Conservation (phyloP, 2,329 filamentous ascomycete genomes). For the Aspergillus flavus region DNA sequence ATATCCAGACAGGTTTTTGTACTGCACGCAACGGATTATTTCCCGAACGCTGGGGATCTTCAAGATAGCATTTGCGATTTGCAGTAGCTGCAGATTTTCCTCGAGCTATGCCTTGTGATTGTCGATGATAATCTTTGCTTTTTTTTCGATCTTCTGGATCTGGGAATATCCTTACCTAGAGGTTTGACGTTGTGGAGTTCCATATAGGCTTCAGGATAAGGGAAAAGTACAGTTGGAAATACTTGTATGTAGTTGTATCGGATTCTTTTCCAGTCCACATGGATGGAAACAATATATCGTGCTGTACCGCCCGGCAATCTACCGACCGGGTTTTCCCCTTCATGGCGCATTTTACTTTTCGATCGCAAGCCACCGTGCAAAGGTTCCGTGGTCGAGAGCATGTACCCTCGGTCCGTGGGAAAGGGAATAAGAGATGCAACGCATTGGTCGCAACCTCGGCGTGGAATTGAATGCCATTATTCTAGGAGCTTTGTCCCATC, state of each 20-base stretch:
- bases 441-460: neutral
- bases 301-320: neutral
- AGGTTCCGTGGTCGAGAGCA: neutral
- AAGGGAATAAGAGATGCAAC: neutral
- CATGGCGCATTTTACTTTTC: neutral
- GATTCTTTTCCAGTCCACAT: conserved; percentile 3
- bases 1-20: neutral
- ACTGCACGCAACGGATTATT: conserved; percentile 1
- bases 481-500: neutral
- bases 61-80: conserved; percentile 5
- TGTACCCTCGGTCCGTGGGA: neutral
- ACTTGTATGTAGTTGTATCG: neutral
- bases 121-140: neutral
- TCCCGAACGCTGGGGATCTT: conserved; percentile 3
- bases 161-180: neutral
- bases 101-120: neutral
- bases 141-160: neutral
- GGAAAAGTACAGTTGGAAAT: neutral
- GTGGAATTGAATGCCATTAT: neutral
- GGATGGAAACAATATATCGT: neutral
- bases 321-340: neutral
- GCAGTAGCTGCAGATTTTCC: conserved; percentile 2
- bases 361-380: neutral
- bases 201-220: neutral
- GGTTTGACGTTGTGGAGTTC: neutral